phyloP scores from a whole-genome alignment of 768 basidiomycete genomes.

The Suillus paluster region DNA sequence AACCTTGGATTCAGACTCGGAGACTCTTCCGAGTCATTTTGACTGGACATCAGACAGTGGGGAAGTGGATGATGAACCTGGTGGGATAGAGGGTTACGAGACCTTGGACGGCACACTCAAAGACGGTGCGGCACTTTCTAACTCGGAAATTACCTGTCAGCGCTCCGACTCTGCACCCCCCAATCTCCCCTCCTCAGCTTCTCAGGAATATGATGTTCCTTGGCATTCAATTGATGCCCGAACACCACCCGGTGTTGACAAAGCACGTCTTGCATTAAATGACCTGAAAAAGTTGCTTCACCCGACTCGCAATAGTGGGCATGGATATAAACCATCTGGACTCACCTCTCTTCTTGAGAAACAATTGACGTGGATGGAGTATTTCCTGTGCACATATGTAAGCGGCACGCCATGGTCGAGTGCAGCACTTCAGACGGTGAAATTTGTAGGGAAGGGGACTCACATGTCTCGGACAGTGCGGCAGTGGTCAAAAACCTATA shows the following conservation, averaged over 20 bases:
- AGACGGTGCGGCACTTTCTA: no score
- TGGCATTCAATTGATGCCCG: neutral
- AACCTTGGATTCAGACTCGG: neutral
- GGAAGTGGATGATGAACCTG: neutral
- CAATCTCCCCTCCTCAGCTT: neutral
- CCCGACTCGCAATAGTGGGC: neutral
- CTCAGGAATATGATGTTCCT: neutral
- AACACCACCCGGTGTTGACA: neutral
- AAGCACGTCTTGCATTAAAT: neutral
- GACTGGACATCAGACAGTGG: neutral
- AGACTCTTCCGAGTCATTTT: neutral
- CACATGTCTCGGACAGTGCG: slow-evolving; percentile 1
- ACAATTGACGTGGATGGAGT: neutral
- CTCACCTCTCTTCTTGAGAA: neutral
- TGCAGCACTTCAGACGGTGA: neutral
- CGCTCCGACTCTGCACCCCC: neutral
- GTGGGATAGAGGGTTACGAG: neutral
- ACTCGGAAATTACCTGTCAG: no score
- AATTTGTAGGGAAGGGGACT: slow-evolving; percentile 4
- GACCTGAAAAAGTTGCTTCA: neutral
- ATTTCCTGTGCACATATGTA: neutral
- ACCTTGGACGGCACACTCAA: neutral
- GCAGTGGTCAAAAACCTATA: slow-evolving; percentile 16
- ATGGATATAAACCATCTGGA: neutral
- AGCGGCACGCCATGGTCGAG: neutral